Evolutionary conservation across 108 stramenopile genomes (phyloP).

Genomic region (Pseudonitzschia delicatissima): DNA sequence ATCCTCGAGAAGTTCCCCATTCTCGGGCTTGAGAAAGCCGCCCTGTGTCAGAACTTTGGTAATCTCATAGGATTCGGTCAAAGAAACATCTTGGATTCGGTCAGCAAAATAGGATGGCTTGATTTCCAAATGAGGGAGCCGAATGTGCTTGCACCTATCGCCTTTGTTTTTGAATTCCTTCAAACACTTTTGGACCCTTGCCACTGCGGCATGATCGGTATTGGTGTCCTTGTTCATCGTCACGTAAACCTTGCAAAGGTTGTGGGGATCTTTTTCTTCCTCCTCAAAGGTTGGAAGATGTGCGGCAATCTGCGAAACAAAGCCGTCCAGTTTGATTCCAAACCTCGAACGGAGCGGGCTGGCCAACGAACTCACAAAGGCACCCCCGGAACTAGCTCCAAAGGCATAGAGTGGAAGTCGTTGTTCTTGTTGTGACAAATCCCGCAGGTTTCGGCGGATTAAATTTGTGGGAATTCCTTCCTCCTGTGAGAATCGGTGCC

Average conservation of each 20-base stretch:
- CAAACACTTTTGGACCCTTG: not conserved
- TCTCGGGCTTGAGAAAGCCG: slow-evolving; percentile 6
- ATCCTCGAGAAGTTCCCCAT: slow-evolving; percentile 11
- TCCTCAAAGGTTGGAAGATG: too few species aligned
- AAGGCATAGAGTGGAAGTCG: slow-evolving; percentile 32
- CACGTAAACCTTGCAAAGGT: slow-evolving; percentile 17
- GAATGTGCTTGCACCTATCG: slow-evolving; percentile 21
- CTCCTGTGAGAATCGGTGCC: not conserved
- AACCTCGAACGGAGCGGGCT: not conserved
- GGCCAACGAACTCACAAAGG: slow-evolving; percentile 20
- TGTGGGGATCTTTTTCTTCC: not conserved
- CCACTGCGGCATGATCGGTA: slow-evolving; percentile 9
- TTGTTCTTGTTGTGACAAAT: not conserved
- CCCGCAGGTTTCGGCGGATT: too few species aligned
- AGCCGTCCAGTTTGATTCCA: slow-evolving; percentile 9
- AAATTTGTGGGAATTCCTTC: not conserved
- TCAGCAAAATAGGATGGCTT: slow-evolving; percentile 18
- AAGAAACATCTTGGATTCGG: slow-evolving; percentile 3
- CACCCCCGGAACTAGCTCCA: slow-evolving; percentile 41
- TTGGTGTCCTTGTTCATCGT: slow-evolving; percentile 28
- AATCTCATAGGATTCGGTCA: slow-evolving; percentile 15
- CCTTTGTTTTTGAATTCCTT: not conserved
- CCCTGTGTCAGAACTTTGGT: slow-evolving; percentile 7
- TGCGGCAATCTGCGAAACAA: slow-evolving; percentile 30
- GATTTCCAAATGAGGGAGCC: slow-evolving; percentile 18